A percentile compares a stretch with the other conserved stretches of the same genome.
phyloP scores from a whole-genome alignment of 257 asterid genomes.

The Solanum habrochaites region DNA sequence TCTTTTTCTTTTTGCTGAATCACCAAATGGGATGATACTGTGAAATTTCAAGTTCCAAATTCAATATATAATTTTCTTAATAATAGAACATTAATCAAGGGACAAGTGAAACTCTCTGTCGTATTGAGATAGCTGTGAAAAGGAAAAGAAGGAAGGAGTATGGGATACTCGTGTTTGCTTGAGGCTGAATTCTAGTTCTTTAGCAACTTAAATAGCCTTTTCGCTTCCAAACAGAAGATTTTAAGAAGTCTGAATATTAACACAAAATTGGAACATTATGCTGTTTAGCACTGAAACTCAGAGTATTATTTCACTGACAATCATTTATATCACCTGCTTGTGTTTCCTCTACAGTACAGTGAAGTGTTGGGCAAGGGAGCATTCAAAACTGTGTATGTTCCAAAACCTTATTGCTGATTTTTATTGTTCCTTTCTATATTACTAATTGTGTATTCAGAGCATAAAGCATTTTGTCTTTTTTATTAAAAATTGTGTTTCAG shows the following conservation, averaged over 20 bases:
- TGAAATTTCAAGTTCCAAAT: neutral
- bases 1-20: neutral
- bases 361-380: conserved; percentile 84
- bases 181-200: neutral
- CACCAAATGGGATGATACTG: neutral
- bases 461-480: neutral
- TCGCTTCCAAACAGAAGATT: neutral
- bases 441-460: neutral
- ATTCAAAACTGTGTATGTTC: conserved; percentile 68
- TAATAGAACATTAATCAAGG: neutral
- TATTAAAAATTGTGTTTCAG: conserved; percentile 10
- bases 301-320: neutral
- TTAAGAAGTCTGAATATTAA: neutral
- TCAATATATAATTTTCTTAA: neutral
- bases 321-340: neutral
- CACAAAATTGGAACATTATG: neutral
- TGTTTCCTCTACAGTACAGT: conserved; percentile 34
- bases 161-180: neutral
- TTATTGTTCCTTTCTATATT: neutral
- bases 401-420: neutral
- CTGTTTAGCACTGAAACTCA: neutral
- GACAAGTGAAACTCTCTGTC: neutral
- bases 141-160: neutral
- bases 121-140: neutral
- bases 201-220: neutral